Evolutionary conservation across 1,284 basidiomycete species (phyloP), one percentile per base, ranked within the genome.

Genomic region (Pyrrhoderma noxium): DNA sequence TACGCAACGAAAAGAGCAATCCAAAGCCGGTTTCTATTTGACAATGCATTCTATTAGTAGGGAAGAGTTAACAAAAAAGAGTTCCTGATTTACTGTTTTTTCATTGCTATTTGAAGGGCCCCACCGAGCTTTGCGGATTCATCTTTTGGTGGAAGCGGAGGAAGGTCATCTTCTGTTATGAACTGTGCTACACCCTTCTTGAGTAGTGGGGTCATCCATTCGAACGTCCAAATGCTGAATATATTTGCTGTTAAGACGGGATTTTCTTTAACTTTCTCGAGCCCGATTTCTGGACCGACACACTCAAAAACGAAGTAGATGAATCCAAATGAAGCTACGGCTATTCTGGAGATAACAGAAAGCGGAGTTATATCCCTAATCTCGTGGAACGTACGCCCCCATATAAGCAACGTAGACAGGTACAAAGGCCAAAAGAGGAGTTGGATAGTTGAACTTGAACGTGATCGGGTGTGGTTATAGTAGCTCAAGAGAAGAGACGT

Each of bases 381-480:
- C 11, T 11, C 5, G 25, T 23, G 19, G 42, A 16, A 11, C 0
- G 90, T 89, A 3, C 89, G 76, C 0, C 82, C 69, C 75, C 85
- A 82, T 21, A 91, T 64, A 3, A 70, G 61, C 1, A 80, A 62
- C 0, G 71, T 69, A 18, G 77, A 25, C 8, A 79, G 51, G 60
- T 93, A 90, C 2, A 76, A 47, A 0, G 93, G 88, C 85, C 89
- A 95, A 67, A 91, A 93, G 47, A 95, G 67, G 19, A 97, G 76
- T 23, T 93, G 68, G 19, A 82, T 65, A 0, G 87, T 77, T 0
- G 91, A 93, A 0, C 93, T 88, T 8, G 78, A 76, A 13, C 83
- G 78, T 0, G 82, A 79, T n/a, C 85, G 81, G 37, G 79, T 79
- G 65, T 96, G 92, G 61, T 91, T 93, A 55, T 78, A 63, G 57